Base-by-base conservation (phyloP, 2,329 filamentous ascomycete species). In the Sphaerostilbella broomeana region DNA sequence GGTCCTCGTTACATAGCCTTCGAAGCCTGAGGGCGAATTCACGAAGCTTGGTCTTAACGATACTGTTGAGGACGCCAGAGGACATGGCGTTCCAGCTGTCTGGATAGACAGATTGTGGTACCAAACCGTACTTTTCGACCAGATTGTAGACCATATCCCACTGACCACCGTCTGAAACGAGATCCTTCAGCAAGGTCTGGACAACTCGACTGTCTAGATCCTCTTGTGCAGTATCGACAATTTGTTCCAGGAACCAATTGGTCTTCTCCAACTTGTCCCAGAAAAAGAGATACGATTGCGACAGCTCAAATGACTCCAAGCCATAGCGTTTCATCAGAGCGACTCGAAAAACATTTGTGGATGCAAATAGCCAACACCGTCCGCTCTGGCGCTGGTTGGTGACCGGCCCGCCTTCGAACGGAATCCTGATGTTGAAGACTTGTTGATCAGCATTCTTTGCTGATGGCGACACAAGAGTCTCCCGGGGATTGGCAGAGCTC, bases 211-310 rank as follows among this genome's bases (percentile, higher is more conserved):
- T 73, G 48, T 89, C 84, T 2, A 94, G 70, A 22, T 81, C 77
- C 51, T 87, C 73, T 36, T 69, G 67, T 0, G 77, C 73, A 0
- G 87, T 94, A 47, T 86, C 79, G 40, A 94, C 75, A 45, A 90
- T 77, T 53, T 85, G 83, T 62, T 94, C 86, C 13, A 94, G 73
- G 65, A 94, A 94, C 68, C 77, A 94, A 61, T 94, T 94, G 7
- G 83, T 73, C 62, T 94, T 94, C 62, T 95, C 88, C 15, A 94
- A 76, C 66, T 94, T 94, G 61, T 95, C 88, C 82, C 84, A 94
- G 72, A 87, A 94, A 66, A 90, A 94, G 4, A 94, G 73, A 54
- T 94, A 94, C 1, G 81, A 72, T 62, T 94, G 88, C 20, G 82
- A 88, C n/a, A 95, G 70, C 68, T 94, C 85, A 53, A 94, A 94